These are phyloP conservation scores for Lactarius pseudohatsudake DNA, from an alignment of 768 basidiomycete species.

Conservation along the genomic window DNA sequence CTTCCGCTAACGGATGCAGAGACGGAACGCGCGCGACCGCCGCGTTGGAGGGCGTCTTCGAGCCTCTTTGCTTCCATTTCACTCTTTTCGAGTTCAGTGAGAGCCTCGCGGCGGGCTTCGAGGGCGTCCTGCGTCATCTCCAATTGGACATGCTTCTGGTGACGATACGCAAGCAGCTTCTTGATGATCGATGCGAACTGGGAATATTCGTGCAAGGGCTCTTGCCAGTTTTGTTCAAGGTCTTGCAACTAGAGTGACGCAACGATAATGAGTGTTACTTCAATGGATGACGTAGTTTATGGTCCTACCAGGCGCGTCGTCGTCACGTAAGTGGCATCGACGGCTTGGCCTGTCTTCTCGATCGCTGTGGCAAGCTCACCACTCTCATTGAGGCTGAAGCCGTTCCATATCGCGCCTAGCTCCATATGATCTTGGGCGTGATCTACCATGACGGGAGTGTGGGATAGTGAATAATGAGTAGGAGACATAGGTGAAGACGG, in stretches of 20 bases:
- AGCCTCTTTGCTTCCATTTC: conserved; percentile 88
- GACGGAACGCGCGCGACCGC: conserved; percentile 44
- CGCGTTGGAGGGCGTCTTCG: conserved; percentile 79
- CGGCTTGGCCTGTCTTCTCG: conserved; percentile 96
- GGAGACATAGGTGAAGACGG: not conserved
- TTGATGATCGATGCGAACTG: conserved; percentile 96
- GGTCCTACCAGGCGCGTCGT: conserved; percentile 79
- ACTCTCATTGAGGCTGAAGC: conserved; percentile 86
- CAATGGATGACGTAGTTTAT: conserved; percentile 8
- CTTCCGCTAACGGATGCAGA: not conserved
- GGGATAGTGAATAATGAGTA: conserved; percentile 1
- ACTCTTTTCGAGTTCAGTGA: conserved; percentile 90
- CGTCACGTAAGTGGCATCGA: conserved; percentile 90
- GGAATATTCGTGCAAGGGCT: conserved; percentile 92
- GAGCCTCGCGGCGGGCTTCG: conserved; percentile 76
- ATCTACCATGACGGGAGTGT: conserved; percentile 44
- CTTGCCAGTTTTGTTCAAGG: conserved; percentile 92
- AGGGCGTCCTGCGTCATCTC: conserved; percentile 95
- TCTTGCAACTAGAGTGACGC: conserved; percentile 69
- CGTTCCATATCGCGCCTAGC: conserved; percentile 88
- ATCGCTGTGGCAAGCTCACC: conserved; percentile 75
- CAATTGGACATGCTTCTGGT: conserved; percentile 97
- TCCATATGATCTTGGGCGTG: conserved; percentile 86
- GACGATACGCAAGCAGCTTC: conserved; percentile 89
- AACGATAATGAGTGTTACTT: not conserved